Evolutionary conservation across 441 rosid species (phyloP).

Genomic region (Populus tomentosa): DNA sequence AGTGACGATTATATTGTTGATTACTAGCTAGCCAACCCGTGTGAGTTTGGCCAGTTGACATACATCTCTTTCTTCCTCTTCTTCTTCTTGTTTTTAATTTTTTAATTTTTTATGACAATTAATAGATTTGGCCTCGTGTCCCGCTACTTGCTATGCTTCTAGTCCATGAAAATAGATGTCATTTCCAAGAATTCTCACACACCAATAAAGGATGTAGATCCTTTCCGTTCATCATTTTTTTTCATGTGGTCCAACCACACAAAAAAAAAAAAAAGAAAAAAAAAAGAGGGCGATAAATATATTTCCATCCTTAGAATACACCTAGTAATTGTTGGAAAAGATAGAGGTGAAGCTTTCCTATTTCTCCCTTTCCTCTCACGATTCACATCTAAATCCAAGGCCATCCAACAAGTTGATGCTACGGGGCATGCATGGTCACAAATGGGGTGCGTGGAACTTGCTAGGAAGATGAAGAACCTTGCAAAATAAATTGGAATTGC

Average conservation of each 20-base stretch:
- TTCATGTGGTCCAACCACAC: background rate
- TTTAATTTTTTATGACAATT: background rate
- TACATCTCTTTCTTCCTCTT: background rate
- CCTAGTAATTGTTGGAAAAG: background rate
- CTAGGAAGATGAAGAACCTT: background rate
- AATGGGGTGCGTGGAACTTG: background rate
- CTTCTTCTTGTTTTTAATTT: too few relatives aligned
- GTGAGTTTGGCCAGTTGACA: background rate
- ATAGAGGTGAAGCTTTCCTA: background rate
- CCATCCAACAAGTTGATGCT: background rate
- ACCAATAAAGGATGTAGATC: slow-evolving; percentile 1
- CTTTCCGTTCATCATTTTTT: background rate
- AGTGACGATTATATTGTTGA: background rate
- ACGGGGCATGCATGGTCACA: background rate
- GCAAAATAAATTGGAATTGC: background rate
- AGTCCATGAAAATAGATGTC: background rate
- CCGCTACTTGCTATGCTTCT: background rate
- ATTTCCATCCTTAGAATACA: background rate
- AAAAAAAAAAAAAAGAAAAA: background rate
- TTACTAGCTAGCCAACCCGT: background rate
- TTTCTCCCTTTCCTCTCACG: background rate
- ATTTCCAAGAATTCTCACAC: background rate
- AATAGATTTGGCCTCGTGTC: slow-evolving; percentile 2
- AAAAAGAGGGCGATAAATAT: background rate
- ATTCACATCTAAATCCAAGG: background rate